These are phyloP conservation scores for Fusarium cyanostomum DNA, from an alignment of 2,329 filamentous ascomycete genomes.

Conservation along the genomic window DNA sequence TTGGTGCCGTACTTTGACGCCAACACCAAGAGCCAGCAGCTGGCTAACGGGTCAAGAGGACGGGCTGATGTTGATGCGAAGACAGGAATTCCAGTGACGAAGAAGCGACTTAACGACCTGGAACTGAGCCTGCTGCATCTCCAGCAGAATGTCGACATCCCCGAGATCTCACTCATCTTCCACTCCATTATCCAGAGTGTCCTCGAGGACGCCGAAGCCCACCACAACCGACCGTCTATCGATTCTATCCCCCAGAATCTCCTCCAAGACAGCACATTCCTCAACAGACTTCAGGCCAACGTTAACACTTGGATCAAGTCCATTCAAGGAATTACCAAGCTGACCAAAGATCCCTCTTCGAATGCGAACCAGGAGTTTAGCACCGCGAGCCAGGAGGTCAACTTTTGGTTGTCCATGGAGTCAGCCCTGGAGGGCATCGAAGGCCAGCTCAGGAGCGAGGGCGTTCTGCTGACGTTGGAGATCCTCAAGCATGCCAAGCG, in stretches of 20 bases:
- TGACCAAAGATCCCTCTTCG: constrained; percentile 81
- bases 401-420: constrained; percentile 99
- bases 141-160: constrained; percentile 98
- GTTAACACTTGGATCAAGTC: constrained; percentile 99
- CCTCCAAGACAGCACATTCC: constrained; percentile 88
- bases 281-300: constrained; percentile 91
- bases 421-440: constrained; percentile 92
- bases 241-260: constrained; percentile 80
- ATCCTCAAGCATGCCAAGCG: constrained; percentile 97
- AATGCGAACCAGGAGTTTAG: constrained; percentile 63
- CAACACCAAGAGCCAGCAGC: constrained; percentile 84
- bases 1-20: constrained; percentile 97
- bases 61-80: constrained; percentile 89
- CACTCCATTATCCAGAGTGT: constrained; percentile 89
- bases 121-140: constrained; percentile 90
- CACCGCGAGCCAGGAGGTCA: constrained; percentile 96
- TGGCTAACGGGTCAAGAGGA: constrained; percentile 70
- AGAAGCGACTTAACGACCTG: constrained; percentile 95
- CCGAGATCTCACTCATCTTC: constrained; percentile 85
- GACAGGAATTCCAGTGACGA: constrained; percentile 95
- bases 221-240: constrained; percentile 74
- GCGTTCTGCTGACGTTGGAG: constrained; percentile 89
- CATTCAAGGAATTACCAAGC: constrained; percentile 94
- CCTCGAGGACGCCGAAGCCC: constrained; percentile 77
- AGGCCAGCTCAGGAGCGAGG: constrained; percentile 85